phyloP scores from a whole-genome alignment of 345 rosid species.

The Lepidium africanum region DNA sequence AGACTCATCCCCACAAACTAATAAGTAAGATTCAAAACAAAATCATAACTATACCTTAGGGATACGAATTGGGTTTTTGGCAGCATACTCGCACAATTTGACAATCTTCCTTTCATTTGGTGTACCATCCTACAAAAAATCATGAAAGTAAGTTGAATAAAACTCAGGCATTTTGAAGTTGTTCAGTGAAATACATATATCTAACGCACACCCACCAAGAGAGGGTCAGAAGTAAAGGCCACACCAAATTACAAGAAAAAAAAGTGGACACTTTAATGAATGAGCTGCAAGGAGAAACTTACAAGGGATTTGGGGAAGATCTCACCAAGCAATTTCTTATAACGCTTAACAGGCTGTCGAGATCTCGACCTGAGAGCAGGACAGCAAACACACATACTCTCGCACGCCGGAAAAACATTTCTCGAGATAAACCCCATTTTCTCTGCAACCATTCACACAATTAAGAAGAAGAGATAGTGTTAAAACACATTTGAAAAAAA shows the following conservation, averaged over 20 bases:
- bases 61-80: constrained; percentile 74
- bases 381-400: constrained; percentile 92
- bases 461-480: neutral
- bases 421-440: constrained; percentile 87
- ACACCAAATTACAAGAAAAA: neutral
- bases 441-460: constrained; percentile 30
- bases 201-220: neutral
- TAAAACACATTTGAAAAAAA: neutral
- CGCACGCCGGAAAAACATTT: constrained; percentile 91
- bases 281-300: constrained; percentile 25
- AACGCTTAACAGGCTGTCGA: constrained; percentile 94
- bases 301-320: constrained; percentile 84
- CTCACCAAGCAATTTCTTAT: constrained; percentile 83
- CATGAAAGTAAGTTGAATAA: constrained; percentile 4
- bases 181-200: neutral
- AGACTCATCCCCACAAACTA: neutral
- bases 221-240: neutral
- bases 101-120: constrained; percentile 77
- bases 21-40: neutral
- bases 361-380: constrained; percentile 98
- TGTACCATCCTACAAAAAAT: constrained; percentile 46
- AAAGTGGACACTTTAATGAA: neutral
- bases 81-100: constrained; percentile 93
- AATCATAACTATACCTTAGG: constrained; percentile 55
- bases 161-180: neutral